Evolutionary conservation across 768 basidiomycete genomes (phyloP).

Genomic region (Leccinum boreale): DNA sequence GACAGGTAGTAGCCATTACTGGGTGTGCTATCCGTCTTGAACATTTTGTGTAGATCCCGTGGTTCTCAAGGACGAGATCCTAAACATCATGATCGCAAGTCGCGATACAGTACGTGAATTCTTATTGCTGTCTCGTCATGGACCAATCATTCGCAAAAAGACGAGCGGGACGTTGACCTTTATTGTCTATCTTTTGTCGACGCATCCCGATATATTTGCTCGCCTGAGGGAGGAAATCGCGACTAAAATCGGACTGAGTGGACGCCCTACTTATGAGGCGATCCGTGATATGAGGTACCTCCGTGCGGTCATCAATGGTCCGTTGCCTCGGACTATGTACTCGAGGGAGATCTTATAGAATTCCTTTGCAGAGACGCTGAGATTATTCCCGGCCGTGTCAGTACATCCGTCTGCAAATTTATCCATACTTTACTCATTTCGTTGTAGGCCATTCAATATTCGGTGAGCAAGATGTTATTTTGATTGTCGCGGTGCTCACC

Average conservation of each 20-base stretch:
- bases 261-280: constrained; percentile 50
- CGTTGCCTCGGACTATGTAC: neutral
- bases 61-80: constrained; percentile 30
- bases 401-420: neutral
- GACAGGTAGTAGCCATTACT: constrained; percentile 30
- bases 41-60: constrained; percentile 18
- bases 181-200: constrained; percentile 44
- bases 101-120: constrained; percentile 23
- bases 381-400: constrained; percentile 52
- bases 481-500: neutral
- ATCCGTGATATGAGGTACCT: constrained; percentile 63
- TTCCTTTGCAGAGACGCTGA: constrained; percentile 43
- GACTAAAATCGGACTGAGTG: constrained; percentile 44
- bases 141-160: constrained; percentile 29
- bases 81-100: constrained; percentile 36
- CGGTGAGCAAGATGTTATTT: constrained; percentile 28
- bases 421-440: neutral
- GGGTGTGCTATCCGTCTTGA: constrained; percentile 14
- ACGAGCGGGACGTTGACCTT: constrained; percentile 36
- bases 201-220: constrained; percentile 42
- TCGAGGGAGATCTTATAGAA: neutral
- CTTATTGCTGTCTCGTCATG: neutral
- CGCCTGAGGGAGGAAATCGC: constrained; percentile 57
- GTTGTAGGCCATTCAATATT: constrained; percentile 44
- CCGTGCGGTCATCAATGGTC: constrained; percentile 63